Percentiles rank a stretch among this genome's conserved stretches.
These are phyloP conservation scores for Crataegus laevigata DNA, from an alignment of 306 rosid species.

Conservation along the genomic window DNA sequence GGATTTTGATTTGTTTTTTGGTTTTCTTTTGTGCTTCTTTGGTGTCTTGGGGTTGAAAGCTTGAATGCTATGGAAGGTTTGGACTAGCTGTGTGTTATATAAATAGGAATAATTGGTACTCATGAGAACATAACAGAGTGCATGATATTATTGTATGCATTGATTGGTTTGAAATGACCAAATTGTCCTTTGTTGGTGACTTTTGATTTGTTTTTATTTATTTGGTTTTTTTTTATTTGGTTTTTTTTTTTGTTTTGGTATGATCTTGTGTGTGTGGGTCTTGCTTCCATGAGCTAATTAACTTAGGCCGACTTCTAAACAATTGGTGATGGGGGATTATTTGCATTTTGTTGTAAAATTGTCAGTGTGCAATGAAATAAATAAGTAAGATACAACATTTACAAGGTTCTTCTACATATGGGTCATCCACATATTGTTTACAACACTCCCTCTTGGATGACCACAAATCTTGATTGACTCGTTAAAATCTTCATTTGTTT, in stretches of 20 bases:
- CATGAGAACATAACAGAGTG: constrained; percentile 12
- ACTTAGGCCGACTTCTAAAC: constrained; percentile 33
- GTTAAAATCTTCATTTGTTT: no score
- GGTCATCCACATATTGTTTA: no score
- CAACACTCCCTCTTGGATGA: no score
- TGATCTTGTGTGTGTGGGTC: constrained; percentile 4
- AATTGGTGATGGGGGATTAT: neutral
- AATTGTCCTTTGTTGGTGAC: constrained; percentile 24
- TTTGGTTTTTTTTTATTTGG: neutral
- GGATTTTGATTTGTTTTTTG: neutral
- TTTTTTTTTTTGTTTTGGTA: constrained; percentile 2
- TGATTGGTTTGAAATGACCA: constrained; percentile 24
- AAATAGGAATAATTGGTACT: constrained; percentile 33
- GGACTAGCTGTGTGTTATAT: constrained; percentile 23
- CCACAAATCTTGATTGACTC: no score
- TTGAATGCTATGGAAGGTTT: neutral
- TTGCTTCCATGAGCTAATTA: constrained; percentile 20
- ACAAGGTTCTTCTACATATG: no score
- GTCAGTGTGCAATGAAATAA: no score
- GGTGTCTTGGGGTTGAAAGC: neutral
- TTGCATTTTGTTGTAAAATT: no score
- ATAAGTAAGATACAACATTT: no score
- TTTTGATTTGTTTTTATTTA: neutral
- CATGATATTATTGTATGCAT: constrained; percentile 1
- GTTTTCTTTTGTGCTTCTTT: neutral